phyloP scores from a whole-genome alignment of 345 rosid genomes.

The Moricandia moricandioides region DNA sequence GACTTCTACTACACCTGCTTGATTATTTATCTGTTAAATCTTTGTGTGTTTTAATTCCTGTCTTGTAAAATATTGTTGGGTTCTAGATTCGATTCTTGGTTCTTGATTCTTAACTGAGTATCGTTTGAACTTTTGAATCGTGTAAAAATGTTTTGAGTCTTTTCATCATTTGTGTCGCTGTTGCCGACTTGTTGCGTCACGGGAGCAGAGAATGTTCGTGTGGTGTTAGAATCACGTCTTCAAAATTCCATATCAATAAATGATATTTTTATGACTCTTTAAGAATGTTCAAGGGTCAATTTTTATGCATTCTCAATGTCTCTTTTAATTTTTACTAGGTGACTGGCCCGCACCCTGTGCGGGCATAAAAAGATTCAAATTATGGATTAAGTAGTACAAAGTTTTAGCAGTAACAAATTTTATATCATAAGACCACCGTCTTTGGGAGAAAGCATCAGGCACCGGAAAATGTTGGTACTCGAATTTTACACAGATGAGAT shows the following conservation, averaged over 20 bases:
- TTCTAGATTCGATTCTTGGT: slow-evolving; percentile 20
- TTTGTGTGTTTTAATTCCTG: not conserved
- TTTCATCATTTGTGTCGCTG: slow-evolving; percentile 6
- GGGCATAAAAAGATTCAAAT: no score
- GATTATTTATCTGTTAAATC: slow-evolving; percentile 5
- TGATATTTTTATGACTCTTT: slow-evolving; percentile 17
- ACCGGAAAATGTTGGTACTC: no score
- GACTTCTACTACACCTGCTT: slow-evolving; percentile 59
- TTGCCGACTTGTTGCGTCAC: slow-evolving; percentile 23
- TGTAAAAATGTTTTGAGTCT: not conserved
- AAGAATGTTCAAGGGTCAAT: slow-evolving; percentile 28
- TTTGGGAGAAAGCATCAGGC: no score
- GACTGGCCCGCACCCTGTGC: no score
- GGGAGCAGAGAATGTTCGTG: slow-evolving; percentile 9
- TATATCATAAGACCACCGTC: no score
- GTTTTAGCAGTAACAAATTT: no score
- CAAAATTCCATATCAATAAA: slow-evolving; percentile 14
- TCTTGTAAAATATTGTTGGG: not conserved
- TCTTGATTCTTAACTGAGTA: slow-evolving; percentile 20
- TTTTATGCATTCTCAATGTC: slow-evolving; percentile 1
- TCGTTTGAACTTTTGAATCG: not conserved
- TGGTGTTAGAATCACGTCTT: slow-evolving; percentile 15
- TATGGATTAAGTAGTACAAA: no score
- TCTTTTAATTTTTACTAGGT: not conserved
- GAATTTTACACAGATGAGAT: no score